Base-by-base conservation (phyloP, 2,329 filamentous ascomycete genomes). In the Graphiopsis chlorocephala region DNA sequence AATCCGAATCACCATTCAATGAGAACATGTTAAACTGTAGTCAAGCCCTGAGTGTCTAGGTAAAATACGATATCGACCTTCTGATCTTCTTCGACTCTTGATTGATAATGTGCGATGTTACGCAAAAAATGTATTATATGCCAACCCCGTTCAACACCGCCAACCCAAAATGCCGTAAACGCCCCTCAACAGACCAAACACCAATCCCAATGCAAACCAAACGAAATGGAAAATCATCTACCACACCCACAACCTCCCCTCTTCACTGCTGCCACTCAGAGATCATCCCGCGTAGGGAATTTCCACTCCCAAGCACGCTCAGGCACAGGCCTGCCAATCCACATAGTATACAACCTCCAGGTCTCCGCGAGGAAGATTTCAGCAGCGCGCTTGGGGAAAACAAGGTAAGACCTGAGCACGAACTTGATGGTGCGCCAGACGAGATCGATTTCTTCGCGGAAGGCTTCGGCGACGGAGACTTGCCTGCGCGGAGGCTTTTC, bases 351-450 rank as follows among this genome's bases (percentile, higher is more conserved):
- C 29, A 86, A 69, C 45, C 87, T 81, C 28, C 77, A 78, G 7
- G 81, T 64, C 73, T 90, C 88, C 4, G 83, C 75, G 28, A 84
- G 69, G 17, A 81, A 67, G 50, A 90, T 86, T 61, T 81, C 77
- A 62, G 67, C 68, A 8, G 73, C 58, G 61, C 66, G 69, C 62
- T 68, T 61, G n/a, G 74, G 70, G 48, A 72, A 47, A 15, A 82
- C 79, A 6, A 88, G 63, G 91, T 92, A 99, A 66, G 86, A 85
- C 68, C 77, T 83, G 10, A 95, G 26, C 1, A 98, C 87, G 70
- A 88, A 86, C 70, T 85, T 84, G 56, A 86, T 81, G 0, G 88
- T 88, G 65, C 83, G 81, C 72, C 82, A 85, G 14, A 97, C 83
- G 17, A 87, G 78, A 5, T 79, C 76, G 31, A 89, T 76, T 77